phyloP scores from a whole-genome alignment of 1,139 yeast species.

The Geotrichum klebahnii region DNA sequence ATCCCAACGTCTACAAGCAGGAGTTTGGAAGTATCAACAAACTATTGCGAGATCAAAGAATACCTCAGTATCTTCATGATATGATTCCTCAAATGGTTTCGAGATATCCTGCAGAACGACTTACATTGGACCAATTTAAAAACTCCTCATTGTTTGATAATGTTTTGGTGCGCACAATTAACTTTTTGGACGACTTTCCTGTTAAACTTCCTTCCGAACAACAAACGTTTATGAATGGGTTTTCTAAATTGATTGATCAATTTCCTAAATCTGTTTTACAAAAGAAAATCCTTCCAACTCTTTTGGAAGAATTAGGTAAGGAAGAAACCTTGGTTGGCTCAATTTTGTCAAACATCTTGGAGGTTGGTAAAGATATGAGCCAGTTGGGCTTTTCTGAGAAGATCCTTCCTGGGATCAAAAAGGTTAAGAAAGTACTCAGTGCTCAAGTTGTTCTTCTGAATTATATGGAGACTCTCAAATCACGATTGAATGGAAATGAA shows the following conservation, averaged over 20 bases:
- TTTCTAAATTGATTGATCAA: slow-evolving; percentile 54
- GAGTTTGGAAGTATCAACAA: slow-evolving; percentile 39
- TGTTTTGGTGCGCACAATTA: slow-evolving; percentile 74
- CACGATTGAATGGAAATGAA: slow-evolving; percentile 48
- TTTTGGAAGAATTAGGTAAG: slow-evolving; percentile 48
- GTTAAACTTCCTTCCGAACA: slow-evolving; percentile 70
- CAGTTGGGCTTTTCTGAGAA: slow-evolving; percentile 73
- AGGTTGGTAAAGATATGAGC: slow-evolving; percentile 65
- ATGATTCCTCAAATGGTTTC: slow-evolving; percentile 45
- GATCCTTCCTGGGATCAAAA: slow-evolving; percentile 51
- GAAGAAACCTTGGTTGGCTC: slow-evolving; percentile 52
- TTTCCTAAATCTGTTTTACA: slow-evolving; percentile 69
- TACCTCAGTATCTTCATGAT: slow-evolving; percentile 37
- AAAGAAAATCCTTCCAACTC: slow-evolving; percentile 70
- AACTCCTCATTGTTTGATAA: slow-evolving; percentile 68
- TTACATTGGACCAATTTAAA: slow-evolving; percentile 48
- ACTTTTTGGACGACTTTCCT: slow-evolving; percentile 78
- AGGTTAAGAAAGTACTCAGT: slow-evolving; percentile 47
- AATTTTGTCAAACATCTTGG: slow-evolving; percentile 52
- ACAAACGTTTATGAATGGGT: slow-evolving; percentile 61
- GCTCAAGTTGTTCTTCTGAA: slow-evolving; percentile 53
- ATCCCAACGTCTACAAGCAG: slow-evolving; percentile 37
- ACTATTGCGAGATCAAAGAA: slow-evolving; percentile 42
- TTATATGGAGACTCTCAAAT: slow-evolving; percentile 50
- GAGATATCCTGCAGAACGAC: slow-evolving; percentile 42